Evolutionary conservation across 345 rosid genomes (phyloP).

Genomic region (Lagerstroemia speciosa): DNA sequence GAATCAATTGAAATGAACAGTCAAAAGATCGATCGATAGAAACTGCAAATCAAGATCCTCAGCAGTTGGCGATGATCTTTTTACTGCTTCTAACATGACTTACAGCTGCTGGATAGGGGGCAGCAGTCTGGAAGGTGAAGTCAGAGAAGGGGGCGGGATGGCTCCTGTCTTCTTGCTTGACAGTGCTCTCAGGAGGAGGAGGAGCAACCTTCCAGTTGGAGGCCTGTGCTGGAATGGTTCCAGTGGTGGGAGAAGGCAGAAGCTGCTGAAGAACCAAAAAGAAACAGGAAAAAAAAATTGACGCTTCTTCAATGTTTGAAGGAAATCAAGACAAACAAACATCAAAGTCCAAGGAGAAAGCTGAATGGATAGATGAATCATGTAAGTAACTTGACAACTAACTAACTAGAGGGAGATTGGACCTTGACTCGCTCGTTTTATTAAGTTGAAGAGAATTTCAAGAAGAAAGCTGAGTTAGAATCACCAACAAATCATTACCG

Average conservation of each 20-base stretch:
- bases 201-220: conserved; percentile 37
- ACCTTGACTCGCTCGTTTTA: too few relatives aligned
- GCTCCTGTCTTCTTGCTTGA: conserved; percentile 33
- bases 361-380: too few relatives aligned
- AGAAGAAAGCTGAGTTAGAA: neutral
- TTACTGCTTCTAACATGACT: neutral
- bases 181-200: conserved; percentile 17
- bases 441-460: neutral
- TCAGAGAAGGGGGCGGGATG: conserved; percentile 23
- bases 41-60: too few relatives aligned
- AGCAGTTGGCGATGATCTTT: too few relatives aligned
- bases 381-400: too few relatives aligned
- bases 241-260: conserved; percentile 87
- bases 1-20: too few relatives aligned
- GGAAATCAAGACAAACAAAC: neutral
- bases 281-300: too few relatives aligned
- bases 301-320: too few relatives aligned
- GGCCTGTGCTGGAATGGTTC: conserved; percentile 47
- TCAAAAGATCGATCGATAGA: too few relatives aligned
- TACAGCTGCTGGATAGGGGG: conserved; percentile 14
- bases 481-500: neutral
- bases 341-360: too few relatives aligned
- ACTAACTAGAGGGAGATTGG: too few relatives aligned
- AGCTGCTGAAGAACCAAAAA: conserved; percentile 33
- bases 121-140: conserved; percentile 54